Evolutionary conservation across 495 filamentous ascomycete genomes (phyloP).

Genomic region (Tuber magnatum): DNA sequence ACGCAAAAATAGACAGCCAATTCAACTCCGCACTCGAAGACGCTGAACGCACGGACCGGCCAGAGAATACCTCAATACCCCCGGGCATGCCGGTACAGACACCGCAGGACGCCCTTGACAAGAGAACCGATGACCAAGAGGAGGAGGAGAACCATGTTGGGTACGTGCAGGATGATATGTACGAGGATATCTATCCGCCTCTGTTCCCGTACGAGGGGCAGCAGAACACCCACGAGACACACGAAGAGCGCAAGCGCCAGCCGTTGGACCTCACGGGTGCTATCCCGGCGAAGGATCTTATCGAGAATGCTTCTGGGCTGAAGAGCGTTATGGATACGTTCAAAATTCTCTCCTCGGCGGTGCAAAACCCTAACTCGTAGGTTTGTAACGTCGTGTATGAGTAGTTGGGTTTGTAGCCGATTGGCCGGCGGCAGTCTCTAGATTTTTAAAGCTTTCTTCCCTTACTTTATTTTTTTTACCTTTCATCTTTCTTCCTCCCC

Average conservation of each 20-base stretch:
- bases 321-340: conserved; percentile 26
- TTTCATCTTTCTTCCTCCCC: too few relatives aligned
- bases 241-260: conserved; percentile 14
- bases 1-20: conserved; percentile 21
- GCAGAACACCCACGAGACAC: background rate
- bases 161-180: background rate
- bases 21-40: conserved; percentile 19
- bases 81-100: conserved; percentile 23
- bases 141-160: background rate
- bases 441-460: background rate
- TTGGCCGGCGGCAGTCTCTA: background rate
- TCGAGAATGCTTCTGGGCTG: conserved; percentile 22
- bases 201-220: background rate
- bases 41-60: conserved; percentile 23
- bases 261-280: conserved; percentile 1
- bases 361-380: conserved; percentile 12
- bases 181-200: background rate
- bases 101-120: conserved; percentile 25
- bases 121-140: conserved; percentile 7
- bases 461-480: background rate
- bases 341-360: conserved; percentile 14
- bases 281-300: conserved; percentile 23
- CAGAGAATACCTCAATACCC: conserved; percentile 27
- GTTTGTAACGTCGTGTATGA: conserved; percentile 1
- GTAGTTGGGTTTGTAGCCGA: conserved; percentile 14